Evolutionary conservation across 106 monocot species (phyloP).

Genomic region (Vanilla planifolia): DNA sequence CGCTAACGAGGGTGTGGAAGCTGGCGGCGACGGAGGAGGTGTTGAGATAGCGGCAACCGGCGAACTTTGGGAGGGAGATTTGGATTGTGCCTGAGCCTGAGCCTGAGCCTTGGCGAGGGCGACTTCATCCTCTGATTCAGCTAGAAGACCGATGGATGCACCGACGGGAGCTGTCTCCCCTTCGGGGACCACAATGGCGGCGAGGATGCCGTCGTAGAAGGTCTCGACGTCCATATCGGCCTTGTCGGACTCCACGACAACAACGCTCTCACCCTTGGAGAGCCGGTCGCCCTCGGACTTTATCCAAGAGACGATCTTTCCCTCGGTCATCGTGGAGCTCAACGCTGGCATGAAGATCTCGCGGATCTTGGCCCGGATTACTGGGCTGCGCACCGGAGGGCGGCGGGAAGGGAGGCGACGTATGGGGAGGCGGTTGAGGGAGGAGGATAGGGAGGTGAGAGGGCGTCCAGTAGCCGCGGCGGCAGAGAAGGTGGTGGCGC

Average conservation of each 20-base stretch:
- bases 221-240: constrained; percentile 99
- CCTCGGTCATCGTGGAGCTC: constrained; percentile 99
- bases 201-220: constrained; percentile 97
- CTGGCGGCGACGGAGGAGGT: constrained; percentile 24
- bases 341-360: constrained; percentile 99
- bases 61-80: no score
- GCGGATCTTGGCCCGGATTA: constrained; percentile 75
- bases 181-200: constrained; percentile 87
- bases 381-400: neutral
- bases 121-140: constrained; percentile 83
- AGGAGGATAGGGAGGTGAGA: constrained; percentile 16
- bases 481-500: constrained; percentile 1
- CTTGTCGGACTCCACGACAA: constrained; percentile 98
- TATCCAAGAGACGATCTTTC: constrained; percentile 93
- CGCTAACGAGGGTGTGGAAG: neutral
- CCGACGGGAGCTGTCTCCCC: constrained; percentile 87
- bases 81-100: constrained; percentile 24
- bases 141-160: constrained; percentile 88
- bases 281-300: constrained; percentile 84
- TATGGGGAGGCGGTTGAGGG: constrained; percentile 3
- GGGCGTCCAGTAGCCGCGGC: neutral
- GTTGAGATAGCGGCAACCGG: constrained; percentile 11
- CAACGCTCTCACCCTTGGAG: constrained; percentile 89
- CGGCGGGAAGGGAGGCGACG: neutral
- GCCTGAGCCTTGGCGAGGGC: constrained; percentile 57